A percentile compares a stretch with the other conserved stretches of the same genome.
phyloP scores from a whole-genome alignment of 2,329 filamentous ascomycete genomes.

The Diaporthe citrichinensis region DNA sequence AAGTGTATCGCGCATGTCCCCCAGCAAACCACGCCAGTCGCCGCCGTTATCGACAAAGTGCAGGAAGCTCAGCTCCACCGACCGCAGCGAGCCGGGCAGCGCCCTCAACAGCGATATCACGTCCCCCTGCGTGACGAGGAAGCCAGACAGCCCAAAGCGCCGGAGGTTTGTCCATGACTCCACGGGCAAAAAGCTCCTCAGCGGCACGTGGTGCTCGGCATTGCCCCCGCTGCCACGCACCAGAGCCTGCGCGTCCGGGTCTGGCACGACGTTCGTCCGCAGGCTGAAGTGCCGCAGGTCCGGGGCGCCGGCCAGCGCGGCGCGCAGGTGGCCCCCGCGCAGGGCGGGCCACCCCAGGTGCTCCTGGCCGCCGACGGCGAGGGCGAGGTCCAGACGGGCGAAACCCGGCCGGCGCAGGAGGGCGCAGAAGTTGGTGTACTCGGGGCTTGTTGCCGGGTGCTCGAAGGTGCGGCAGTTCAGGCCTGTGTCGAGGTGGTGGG shows the following conservation, averaged over 20 bases:
- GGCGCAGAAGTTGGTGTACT: conserved; percentile 46
- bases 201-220: conserved; percentile 39
- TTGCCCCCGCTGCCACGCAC: background rate
- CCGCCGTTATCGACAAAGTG: conserved; percentile 35
- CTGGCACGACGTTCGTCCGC: conserved; percentile 40
- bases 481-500: conserved; percentile 48
- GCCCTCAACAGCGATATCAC: conserved; percentile 46
- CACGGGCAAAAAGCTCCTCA: conserved; percentile 47
- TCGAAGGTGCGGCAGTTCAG: conserved; percentile 52
- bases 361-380: conserved; percentile 41
- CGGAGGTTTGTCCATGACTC: conserved; percentile 45
- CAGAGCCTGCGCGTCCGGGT: background rate
- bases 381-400: conserved; percentile 47
- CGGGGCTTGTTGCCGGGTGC: conserved; percentile 40
- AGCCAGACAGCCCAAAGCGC: conserved; percentile 48
- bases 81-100: conserved; percentile 45
- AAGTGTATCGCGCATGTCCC: conserved; percentile 4
- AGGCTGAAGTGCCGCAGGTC: conserved; percentile 47
- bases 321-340: conserved; percentile 41
- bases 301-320: conserved; percentile 40
- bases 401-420: conserved; percentile 48
- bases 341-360: conserved; percentile 37
- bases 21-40: conserved; percentile 9
- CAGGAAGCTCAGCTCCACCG: conserved; percentile 49
- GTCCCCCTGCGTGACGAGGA: conserved; percentile 46